Base-by-base conservation (phyloP, 2,329 filamentous ascomycete species). In the Beauveria rudraprayagi region DNA sequence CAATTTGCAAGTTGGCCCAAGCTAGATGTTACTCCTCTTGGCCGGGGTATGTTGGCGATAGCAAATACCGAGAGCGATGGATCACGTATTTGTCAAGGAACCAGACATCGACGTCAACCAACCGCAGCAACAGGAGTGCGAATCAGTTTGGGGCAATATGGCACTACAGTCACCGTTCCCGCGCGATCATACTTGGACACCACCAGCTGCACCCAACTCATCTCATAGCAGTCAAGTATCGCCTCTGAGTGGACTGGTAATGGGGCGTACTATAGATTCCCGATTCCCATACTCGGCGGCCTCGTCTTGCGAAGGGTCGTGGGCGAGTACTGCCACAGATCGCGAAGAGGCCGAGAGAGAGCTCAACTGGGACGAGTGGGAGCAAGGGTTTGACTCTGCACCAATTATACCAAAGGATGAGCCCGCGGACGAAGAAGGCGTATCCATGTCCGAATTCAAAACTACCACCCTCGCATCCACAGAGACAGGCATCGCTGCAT, bases 351-450 rank as follows among this genome's bases (percentile, higher is more conserved):
- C 63, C 2, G 64, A 56, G 19, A 44, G 48, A 26, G 61, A 62
- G 6, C 16, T 22, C 1, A 40, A 28, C 14, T 47, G 37, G 37
- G 47, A 53, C 34, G 55, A 62, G 8, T 82, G 80, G 80, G 79
- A 82, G 48, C 76, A 75, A 34, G 72, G 68, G 47, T 73, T 77
- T 5, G 78, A 80, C 57, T 78, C 80, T 43, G 70, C 75, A 44
- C 66, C 80, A 51, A 67, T 78, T 16, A 71, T 81, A 8, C 81
- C 82, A 8, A 87, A 87, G 69, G 66, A 82, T 11, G 84, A 86
- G 66, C 82, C 83, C 2, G 63, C 76, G 53, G 83, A 86, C 53
- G 80, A 86, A 62, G 76, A 76, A 60, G 79, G 80, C 61, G 76
- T 84, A 54, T 75, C 37, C 14, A 52, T 86, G 64, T 75, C 79